Evolutionary conservation across 176 grass and related monocot genomes (phyloP), one percentile per base, ranked within the genome.

Genomic region (Carex kokanica): DNA sequence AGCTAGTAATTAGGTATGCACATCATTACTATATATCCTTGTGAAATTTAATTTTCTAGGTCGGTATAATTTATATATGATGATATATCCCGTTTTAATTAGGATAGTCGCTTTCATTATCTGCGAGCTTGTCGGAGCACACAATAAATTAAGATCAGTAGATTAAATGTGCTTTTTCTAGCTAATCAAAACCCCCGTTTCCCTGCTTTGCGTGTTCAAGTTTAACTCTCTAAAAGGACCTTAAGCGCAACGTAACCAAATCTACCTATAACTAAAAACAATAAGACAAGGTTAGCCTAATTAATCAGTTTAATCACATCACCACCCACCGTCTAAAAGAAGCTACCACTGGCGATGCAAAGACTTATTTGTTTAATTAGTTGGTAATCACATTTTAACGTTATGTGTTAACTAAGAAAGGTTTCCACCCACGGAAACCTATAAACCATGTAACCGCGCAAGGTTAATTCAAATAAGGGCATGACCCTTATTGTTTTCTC

Each of bases 41-140:
- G 18, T 81, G 36, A 8, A 81, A 82, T 52, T 64, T 64, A 67
- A 82, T 65, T 64, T 82, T 4, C 38, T 29, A 34, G 31, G 77
- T 78, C 71, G 71, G 38, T 74, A 52, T 74, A 32, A 74, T 45
- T 8, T 38, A 38, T 38, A 45, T 45, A 45, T 45, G 41, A 45
- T 45, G 41, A 45, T 45, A 45, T 45, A 45, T 45, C 41, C 41
- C 41, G 41, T 45, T 8, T 45, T 53, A 74, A 8, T 47, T 74
- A 74, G 41, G 45, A 11, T 49, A 74, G 71, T 78, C 73, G 7
- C 20, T 78, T 78, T 78, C 73, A 78, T 78, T 55, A 82, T 82
- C 55, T 8, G 2, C 13, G 3, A 31, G 16, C 3, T 74, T 84
- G 82, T 58, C 63, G 68, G 36, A 73, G 10, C 1, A 36, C 62